Percentiles rank a stretch among this genome's conserved stretches.
Conservation (phyloP, 208 protist genomes). For the Trypanosoma rangeli region DNA sequence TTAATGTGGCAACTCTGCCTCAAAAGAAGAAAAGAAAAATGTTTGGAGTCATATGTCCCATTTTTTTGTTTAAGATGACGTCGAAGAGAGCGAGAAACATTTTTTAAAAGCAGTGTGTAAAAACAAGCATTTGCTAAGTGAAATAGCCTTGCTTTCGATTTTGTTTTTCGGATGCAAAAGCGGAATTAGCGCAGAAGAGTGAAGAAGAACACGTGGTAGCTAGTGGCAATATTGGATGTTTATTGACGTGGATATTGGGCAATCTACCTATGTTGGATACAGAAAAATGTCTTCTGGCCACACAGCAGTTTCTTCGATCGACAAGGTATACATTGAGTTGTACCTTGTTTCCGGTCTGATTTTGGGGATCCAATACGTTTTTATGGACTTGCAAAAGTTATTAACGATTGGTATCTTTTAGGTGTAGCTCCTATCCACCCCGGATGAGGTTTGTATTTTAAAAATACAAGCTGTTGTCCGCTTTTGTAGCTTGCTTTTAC, state of each 20-base stretch:
- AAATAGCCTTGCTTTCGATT: slow-evolving; percentile 18
- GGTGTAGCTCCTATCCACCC: slow-evolving; percentile 7
- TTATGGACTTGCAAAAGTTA: slow-evolving; percentile 19
- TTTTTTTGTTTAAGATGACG: slow-evolving; percentile 32
- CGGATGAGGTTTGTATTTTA: slow-evolving; percentile 14
- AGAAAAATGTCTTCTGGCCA: slow-evolving; percentile 16
- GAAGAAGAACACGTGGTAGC: neutral
- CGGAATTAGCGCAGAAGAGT: slow-evolving; percentile 6
- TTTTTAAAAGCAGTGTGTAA: slow-evolving; percentile 27
- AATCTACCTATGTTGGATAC: slow-evolving; percentile 20
- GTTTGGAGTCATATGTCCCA: slow-evolving; percentile 25
- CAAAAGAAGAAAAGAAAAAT: slow-evolving; percentile 1
- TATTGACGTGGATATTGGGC: slow-evolving; percentile 1
- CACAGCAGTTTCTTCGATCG: slow-evolving; percentile 25
- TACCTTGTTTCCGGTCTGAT: slow-evolving; percentile 19
- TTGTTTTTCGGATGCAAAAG: slow-evolving; percentile 29
- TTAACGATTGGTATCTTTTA: slow-evolving; percentile 18
- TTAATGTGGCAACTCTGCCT: slow-evolving; percentile 28
- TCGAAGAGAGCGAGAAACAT: slow-evolving; percentile 21
- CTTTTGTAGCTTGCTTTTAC: slow-evolving; percentile 20
- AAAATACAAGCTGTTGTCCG: slow-evolving; percentile 17
- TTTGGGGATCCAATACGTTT: neutral
- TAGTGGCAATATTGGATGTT: slow-evolving; percentile 1
- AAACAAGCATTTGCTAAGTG: slow-evolving; percentile 27
- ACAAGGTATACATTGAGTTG: slow-evolving; percentile 19